Percentiles rank a stretch among this genome's conserved stretches.
Conservation (phyloP, 352 stramenopile species). For the Phytophthora citricola region DNA sequence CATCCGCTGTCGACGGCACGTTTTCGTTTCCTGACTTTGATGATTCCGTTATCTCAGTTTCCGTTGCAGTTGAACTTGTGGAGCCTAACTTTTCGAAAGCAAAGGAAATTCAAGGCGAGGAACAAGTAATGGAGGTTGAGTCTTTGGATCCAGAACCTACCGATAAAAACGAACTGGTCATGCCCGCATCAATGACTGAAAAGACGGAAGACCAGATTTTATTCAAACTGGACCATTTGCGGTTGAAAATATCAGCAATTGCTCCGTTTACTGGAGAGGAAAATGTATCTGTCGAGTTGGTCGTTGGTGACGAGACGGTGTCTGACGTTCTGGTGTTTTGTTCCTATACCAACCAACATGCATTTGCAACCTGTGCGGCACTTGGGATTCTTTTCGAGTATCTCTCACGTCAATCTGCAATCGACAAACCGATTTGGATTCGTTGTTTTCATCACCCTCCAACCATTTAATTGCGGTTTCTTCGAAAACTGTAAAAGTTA, state of each 20-base stretch:
- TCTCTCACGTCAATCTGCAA: constrained; percentile 1
- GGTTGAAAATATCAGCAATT: constrained; percentile 35
- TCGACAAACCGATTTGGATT: constrained; percentile 17
- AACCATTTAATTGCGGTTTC: constrained; percentile 25
- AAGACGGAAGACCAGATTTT: constrained; percentile 4
- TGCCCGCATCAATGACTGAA: neutral
- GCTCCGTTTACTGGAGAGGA: constrained; percentile 42
- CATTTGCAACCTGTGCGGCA: constrained; percentile 39
- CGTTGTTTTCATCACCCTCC: constrained; percentile 32
- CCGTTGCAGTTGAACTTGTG: constrained; percentile 41
- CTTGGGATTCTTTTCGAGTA: constrained; percentile 6
- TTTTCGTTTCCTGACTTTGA: constrained; percentile 55
- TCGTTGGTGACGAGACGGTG: constrained; percentile 25
- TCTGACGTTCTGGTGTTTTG: constrained; percentile 39
- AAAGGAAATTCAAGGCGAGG: neutral
- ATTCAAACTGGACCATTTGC: constrained; percentile 45
- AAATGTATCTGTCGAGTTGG: constrained; percentile 46
- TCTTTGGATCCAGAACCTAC: neutral
- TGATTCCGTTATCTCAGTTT: constrained; percentile 41
- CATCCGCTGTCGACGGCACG: constrained; percentile 34
- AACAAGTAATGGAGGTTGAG: neutral
- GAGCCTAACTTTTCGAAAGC: constrained; percentile 6
- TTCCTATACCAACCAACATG: constrained; percentile 46
- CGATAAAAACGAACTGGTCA: neutral
- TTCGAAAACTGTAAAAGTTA: constrained; percentile 1